These are phyloP conservation scores for Polygonum aviculare DNA, from an alignment of 148 eudicot genomes.

Conservation along the genomic window DNA sequence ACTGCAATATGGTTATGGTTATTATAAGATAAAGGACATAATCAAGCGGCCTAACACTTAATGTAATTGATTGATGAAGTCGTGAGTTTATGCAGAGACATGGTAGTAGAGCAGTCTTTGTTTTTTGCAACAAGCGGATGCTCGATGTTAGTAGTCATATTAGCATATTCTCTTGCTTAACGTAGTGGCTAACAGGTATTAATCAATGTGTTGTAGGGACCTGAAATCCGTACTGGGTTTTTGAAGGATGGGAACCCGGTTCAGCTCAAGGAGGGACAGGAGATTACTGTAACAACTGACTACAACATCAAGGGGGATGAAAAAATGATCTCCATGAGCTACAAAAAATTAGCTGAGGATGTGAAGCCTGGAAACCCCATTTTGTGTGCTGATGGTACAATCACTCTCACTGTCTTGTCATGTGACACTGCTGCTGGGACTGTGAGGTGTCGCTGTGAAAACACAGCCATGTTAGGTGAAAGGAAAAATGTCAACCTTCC, in stretches of 20 bases:
- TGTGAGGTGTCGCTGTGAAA: constrained; percentile 61
- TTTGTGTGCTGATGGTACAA: constrained; percentile 69
- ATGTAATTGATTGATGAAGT: background rate
- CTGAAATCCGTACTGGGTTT: constrained; percentile 75
- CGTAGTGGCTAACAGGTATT: background rate
- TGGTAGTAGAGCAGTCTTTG: background rate
- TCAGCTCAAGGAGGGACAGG: constrained; percentile 55
- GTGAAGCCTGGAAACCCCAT: constrained; percentile 54
- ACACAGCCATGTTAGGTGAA: constrained; percentile 51
- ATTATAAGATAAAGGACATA: background rate
- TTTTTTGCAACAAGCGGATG: background rate
- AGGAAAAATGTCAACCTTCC: constrained; percentile 72
- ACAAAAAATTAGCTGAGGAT: constrained; percentile 52
- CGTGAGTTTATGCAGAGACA: background rate
- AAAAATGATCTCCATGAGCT: constrained; percentile 53
- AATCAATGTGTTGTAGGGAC: constrained; percentile 31
- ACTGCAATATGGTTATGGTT: background rate
- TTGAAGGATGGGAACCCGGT: constrained; percentile 50
- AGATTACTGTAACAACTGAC: constrained; percentile 48
- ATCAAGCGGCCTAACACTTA: background rate
- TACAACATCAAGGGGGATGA: constrained; percentile 46
- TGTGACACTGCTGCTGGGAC: constrained; percentile 50
- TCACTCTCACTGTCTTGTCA: constrained; percentile 52
- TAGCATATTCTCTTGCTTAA: background rate
- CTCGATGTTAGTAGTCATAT: background rate